Evolutionary conservation across 352 stramenopile genomes (phyloP).

Genomic region (Phytophthora tentaculata): DNA sequence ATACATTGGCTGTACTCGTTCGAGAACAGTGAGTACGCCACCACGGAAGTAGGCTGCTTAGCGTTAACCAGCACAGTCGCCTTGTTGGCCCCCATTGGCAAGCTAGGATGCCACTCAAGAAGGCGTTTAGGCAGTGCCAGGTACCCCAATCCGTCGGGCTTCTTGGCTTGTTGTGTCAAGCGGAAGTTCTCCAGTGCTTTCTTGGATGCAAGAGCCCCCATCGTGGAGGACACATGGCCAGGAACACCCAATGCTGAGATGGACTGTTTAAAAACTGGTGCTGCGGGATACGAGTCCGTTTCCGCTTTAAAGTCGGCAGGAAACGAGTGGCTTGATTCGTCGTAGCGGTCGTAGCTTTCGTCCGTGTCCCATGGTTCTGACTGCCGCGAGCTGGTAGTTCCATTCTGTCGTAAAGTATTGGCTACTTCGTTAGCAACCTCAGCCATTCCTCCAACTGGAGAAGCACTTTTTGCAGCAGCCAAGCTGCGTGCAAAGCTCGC

Average conservation of each 20-base stretch:
- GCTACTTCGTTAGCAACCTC: constrained; percentile 81
- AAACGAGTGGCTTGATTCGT: constrained; percentile 72
- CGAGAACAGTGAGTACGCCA: constrained; percentile 87
- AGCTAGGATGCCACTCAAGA: constrained; percentile 81
- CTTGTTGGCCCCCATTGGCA: constrained; percentile 74
- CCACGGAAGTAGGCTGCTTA: constrained; percentile 82
- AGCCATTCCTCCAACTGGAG: constrained; percentile 29
- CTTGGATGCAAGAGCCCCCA: constrained; percentile 66
- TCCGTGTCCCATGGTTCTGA: constrained; percentile 71
- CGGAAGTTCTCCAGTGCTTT: constrained; percentile 74
- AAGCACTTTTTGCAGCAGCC: constrained; percentile 35
- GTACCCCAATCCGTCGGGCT: constrained; percentile 64
- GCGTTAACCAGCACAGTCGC: constrained; percentile 80
- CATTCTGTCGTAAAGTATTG: constrained; percentile 63
- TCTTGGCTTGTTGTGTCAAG: constrained; percentile 69
- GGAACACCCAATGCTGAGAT: constrained; percentile 44
- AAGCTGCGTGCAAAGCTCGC: constrained; percentile 73
- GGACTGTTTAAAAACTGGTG: constrained; percentile 23
- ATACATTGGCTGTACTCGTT: constrained; percentile 81
- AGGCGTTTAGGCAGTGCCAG: constrained; percentile 82
- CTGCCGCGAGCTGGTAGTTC: constrained; percentile 41
- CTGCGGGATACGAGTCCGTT: constrained; percentile 26
- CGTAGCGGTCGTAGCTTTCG: constrained; percentile 66
- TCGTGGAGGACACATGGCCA: constrained; percentile 57
- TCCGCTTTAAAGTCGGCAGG: constrained; percentile 54